Base-by-base conservation (phyloP, 2,329 filamentous ascomycete genomes). In the Didymosphaeria variabile region DNA sequence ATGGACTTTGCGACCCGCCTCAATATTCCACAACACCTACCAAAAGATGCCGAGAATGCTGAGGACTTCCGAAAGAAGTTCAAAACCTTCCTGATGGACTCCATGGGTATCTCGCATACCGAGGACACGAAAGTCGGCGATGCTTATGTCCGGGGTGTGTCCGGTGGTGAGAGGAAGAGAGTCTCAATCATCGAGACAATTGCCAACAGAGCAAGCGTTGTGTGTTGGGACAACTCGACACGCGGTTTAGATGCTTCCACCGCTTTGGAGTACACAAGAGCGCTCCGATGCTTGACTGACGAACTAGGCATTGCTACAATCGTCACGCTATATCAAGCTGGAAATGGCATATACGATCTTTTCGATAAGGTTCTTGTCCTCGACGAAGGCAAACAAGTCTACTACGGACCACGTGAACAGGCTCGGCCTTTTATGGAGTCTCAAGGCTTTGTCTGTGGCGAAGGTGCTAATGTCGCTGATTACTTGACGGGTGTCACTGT, bases 331-430 rank as follows among this genome's bases (percentile, higher is more conserved):
- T 89, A 89, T 65, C 81, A 83, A 60, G 80, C 81, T 12, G 74
- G 74, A 40, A 79, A 83, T 55, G 76, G 76, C 1, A 80, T 88
- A 45, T 89, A 88, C 68, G 83, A 88, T 55, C 62, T 70, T 4
- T 94, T 94, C 68, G 90, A 94, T 77, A 93, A 93, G 72, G 87
- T 87, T 0, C 83, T 89, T 0, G 88, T 94, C 0, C 80, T 94
- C 0, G 92, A 93, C 68, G 89, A 93, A 70, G 91, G 91, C 4
- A 85, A 89, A 0, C 86, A 93, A 72, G 91, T 94, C 62, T 94
- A 87, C 79, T 93, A 89, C 64, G 91, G 91, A 0, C 84, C 86
- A 0, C 85, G 86, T 0, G 72, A 70, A 5, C 74, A 82, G 5
- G 91, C 91, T 1, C 87, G 85, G 63, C 77, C 79, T 0, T 93